These are phyloP conservation scores for Decorospora gaudefroyi DNA, from an alignment of 2,329 filamentous ascomycete species.

Conservation along the genomic window DNA sequence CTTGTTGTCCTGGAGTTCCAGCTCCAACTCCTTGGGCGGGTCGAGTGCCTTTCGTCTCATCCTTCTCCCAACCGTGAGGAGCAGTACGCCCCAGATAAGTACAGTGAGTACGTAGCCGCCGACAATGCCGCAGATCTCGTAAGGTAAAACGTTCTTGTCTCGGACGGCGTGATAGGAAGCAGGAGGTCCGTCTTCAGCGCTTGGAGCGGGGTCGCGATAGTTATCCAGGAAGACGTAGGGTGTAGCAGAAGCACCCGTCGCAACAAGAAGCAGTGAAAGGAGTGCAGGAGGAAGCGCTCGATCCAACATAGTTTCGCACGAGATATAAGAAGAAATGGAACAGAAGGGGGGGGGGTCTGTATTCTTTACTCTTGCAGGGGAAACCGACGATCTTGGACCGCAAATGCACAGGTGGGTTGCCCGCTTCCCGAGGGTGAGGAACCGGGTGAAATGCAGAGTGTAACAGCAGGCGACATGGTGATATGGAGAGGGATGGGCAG, in stretches of 20 bases:
- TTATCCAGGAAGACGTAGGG: constrained; percentile 36
- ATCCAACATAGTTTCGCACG: constrained; percentile 34
- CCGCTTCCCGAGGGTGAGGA: constrained; percentile 28
- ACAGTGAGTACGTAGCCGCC: constrained; percentile 81
- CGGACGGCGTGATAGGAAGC: constrained; percentile 36
- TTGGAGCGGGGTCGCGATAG: constrained; percentile 33
- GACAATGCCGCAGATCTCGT: constrained; percentile 81
- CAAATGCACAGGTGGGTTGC: constrained; percentile 14
- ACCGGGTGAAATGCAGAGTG: constrained; percentile 29
- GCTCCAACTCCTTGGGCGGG: constrained; percentile 57
- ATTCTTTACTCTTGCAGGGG: constrained; percentile 13
- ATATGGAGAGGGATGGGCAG: constrained; percentile 28
- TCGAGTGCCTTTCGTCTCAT: constrained; percentile 55
- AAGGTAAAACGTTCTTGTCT: constrained; percentile 66
- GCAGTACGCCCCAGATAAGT: constrained; percentile 68
- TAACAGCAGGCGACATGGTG: constrained; percentile 36
- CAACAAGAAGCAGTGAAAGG: constrained; percentile 34
- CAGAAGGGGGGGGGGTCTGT: constrained; percentile 11
- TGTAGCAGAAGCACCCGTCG: constrained; percentile 28
- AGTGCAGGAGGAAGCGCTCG: constrained; percentile 32
- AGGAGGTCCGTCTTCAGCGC: constrained; percentile 38
- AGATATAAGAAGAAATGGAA: constrained; percentile 10
- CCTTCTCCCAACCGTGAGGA: constrained; percentile 54
- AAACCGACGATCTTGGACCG: constrained; percentile 21
- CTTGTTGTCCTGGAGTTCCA: constrained; percentile 63